These are phyloP conservation scores for Nothomitra cinnamomea DNA, from an alignment of 2,329 filamentous ascomycete genomes.

Conservation along the genomic window DNA sequence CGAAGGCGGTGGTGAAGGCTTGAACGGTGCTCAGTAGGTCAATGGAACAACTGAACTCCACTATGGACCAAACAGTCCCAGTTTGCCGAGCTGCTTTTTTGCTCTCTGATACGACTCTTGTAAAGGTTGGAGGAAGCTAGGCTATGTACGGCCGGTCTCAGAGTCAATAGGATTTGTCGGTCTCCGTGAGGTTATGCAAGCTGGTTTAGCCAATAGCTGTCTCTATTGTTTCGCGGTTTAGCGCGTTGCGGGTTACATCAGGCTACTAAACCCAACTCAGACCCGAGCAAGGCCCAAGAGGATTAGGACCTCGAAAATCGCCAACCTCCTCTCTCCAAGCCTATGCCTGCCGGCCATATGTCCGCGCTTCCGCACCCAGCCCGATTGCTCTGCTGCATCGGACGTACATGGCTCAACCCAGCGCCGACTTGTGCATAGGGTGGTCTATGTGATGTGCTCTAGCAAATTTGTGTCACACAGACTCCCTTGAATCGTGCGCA, in stretches of 20 bases:
- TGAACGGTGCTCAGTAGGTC: neutral
- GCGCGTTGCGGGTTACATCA: neutral
- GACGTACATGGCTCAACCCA: neutral
- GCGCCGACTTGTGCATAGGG: neutral
- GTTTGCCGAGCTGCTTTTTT: conserved; percentile 1
- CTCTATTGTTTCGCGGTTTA: conserved; percentile 1
- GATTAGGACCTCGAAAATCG: no score
- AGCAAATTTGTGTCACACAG: neutral
- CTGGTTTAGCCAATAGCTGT: neutral
- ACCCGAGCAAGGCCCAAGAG: no score
- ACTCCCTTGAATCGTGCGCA: neutral
- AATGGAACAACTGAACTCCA: neutral
- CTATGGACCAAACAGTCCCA: neutral
- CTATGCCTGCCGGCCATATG: conserved; percentile 1
- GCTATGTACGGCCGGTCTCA: neutral
- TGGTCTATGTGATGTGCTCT: neutral
- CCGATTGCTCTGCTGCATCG: neutral
- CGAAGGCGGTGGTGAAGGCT: conserved; percentile 1
- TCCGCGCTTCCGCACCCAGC: neutral
- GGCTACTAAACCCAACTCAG: neutral
- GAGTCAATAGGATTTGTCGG: neutral
- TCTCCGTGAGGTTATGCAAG: neutral
- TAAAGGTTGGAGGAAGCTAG: neutral
- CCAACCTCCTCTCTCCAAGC: no score
- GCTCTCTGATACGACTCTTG: neutral